A percentile compares a stretch with the other conserved stretches of the same genome.
Evolutionary conservation across 345 rosid species (phyloP).

Genomic region (Hypericum perforatum): DNA sequence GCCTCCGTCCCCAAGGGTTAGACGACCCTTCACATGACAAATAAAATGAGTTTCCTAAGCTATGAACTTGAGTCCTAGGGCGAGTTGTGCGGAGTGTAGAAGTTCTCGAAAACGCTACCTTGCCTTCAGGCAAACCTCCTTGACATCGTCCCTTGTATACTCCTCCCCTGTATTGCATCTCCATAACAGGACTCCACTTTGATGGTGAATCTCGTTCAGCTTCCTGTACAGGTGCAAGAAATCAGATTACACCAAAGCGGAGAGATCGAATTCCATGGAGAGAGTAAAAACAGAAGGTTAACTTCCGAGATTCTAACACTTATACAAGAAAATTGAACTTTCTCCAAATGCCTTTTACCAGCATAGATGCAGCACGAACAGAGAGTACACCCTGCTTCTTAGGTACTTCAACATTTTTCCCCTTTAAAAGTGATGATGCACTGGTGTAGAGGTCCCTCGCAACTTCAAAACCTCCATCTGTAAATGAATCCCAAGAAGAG

Average conservation of each 20-base stretch:
- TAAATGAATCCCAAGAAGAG: constrained; percentile 31
- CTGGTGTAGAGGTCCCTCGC: constrained; percentile 43
- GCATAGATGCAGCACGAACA: constrained; percentile 88
- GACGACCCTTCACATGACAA: constrained; percentile 52
- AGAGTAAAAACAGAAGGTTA: no score
- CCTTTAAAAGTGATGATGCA: constrained; percentile 46
- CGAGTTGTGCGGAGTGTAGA: constrained; percentile 7
- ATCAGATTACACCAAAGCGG: constrained; percentile 8
- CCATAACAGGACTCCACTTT: constrained; percentile 70
- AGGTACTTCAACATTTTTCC: constrained; percentile 42
- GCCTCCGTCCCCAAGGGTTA: constrained; percentile 71
- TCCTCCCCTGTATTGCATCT: constrained; percentile 94
- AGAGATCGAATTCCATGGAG: background rate
- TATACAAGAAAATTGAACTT: background rate
- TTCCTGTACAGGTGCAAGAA: constrained; percentile 40
- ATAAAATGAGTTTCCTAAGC: constrained; percentile 3
- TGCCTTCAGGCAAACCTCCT: constrained; percentile 99
- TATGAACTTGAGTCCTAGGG: constrained; percentile 8
- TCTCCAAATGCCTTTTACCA: constrained; percentile 43
- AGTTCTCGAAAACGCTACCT: constrained; percentile 34
- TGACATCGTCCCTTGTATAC: constrained; percentile 73
- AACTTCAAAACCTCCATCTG: constrained; percentile 39
- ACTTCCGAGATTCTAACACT: no score
- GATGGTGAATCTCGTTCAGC: constrained; percentile 75
- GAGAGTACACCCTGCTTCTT: constrained; percentile 74